A percentile compares a stretch with the other conserved stretches of the same genome.
phyloP scores from a whole-genome alignment of 164 flowering plant genomes.

The Stephania japonica region DNA sequence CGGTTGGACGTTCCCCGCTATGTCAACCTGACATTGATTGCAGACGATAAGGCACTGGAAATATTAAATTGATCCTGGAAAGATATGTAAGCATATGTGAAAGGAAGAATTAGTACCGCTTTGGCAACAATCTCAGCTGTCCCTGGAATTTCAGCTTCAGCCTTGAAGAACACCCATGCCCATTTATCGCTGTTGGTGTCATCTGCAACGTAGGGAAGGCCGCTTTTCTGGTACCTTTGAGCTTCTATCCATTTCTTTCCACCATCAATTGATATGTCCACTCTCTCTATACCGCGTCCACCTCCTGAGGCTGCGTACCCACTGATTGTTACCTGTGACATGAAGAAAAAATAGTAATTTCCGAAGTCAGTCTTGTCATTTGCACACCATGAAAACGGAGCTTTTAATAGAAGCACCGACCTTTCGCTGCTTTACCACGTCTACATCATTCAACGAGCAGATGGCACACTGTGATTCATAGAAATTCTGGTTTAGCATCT shows the following conservation, averaged over 20 bases:
- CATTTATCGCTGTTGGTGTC: conserved; percentile 66
- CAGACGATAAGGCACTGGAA: not conserved
- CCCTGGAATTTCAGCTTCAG: conserved; percentile 35
- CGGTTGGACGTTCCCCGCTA: conserved; percentile 87
- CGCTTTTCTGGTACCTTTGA: conserved; percentile 56
- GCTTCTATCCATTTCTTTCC: conserved; percentile 95
- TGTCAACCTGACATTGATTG: conserved; percentile 51
- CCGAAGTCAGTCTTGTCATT: not conserved
- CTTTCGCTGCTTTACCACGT: conserved; percentile 64
- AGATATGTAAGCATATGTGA: not conserved
- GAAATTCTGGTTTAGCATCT: not conserved
- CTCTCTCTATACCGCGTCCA: conserved; percentile 95
- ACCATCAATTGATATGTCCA: conserved; percentile 83
- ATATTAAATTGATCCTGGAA: too few relatives aligned
- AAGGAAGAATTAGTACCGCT: conserved; percentile 46
- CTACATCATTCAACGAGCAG: conserved; percentile 80
- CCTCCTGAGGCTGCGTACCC: conserved; percentile 98
- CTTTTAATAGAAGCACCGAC: conserved; percentile 28
- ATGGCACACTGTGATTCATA: conserved; percentile 61
- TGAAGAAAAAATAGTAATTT: not conserved
- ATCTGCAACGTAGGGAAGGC: conserved; percentile 54
- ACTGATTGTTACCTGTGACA: conserved; percentile 52
- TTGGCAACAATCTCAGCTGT: conserved; percentile 74
- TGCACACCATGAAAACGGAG: not conserved
- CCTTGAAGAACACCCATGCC: conserved; percentile 93